These are phyloP conservation scores for Phytophthora tentaculata DNA, from an alignment of 352 stramenopile genomes.

Conservation along the genomic window DNA sequence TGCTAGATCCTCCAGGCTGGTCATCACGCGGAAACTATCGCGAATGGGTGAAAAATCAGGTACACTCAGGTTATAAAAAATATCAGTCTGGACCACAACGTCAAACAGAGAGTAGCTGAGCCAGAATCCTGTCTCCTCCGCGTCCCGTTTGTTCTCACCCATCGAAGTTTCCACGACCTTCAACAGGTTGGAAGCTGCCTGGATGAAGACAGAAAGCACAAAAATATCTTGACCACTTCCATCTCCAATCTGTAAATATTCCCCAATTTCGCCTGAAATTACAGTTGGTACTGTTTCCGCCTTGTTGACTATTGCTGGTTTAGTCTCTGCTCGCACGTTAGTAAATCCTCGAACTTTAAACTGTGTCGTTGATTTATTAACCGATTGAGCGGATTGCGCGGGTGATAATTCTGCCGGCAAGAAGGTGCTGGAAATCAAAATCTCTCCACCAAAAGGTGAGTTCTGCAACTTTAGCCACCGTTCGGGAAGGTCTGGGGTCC, in stretches of 20 bases:
- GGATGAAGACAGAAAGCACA: conserved; percentile 66
- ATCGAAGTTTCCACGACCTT: conserved; percentile 35
- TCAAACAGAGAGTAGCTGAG: conserved; percentile 87
- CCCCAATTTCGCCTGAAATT: conserved; percentile 36
- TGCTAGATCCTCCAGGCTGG: conserved; percentile 51
- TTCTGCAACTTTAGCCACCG: conserved; percentile 81
- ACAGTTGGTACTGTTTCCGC: conserved; percentile 3
- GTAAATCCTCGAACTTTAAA: too few species aligned
- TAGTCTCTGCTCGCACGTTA: neutral
- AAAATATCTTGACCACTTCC: conserved; percentile 55
- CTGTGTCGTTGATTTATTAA: neutral
- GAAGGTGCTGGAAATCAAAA: conserved; percentile 61
- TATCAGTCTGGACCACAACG: conserved; percentile 81
- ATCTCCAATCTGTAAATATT: conserved; percentile 63
- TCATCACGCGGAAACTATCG: conserved; percentile 75
- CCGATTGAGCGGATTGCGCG: neutral
- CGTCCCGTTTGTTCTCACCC: conserved; percentile 9
- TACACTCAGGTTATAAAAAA: conserved; percentile 65
- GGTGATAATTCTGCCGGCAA: conserved; percentile 15
- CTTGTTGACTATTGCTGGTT: neutral
- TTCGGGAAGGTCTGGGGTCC: conserved; percentile 73
- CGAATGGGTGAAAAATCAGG: conserved; percentile 73
- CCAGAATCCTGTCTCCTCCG: conserved; percentile 59
- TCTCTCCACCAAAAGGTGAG: conserved; percentile 70
- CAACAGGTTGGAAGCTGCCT: conserved; percentile 45